A percentile compares a stretch with the other conserved stretches of the same genome.
phyloP scores from a whole-genome alignment of 1,139 yeast species.

The Hyphopichia buzzinii region DNA sequence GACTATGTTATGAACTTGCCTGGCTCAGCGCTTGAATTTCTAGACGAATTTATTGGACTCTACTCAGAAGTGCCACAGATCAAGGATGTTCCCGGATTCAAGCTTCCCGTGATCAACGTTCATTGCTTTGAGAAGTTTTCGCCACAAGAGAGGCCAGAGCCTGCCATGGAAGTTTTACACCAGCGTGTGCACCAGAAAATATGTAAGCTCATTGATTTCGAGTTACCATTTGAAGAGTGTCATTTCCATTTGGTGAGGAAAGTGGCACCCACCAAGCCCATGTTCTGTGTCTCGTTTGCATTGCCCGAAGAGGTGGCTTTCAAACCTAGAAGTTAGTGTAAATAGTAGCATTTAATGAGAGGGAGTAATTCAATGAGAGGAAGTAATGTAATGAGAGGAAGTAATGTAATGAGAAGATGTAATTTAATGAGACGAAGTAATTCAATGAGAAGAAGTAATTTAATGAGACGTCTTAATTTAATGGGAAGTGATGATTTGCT shows the following conservation, averaged over 20 bases:
- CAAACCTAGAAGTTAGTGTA: conserved; percentile 13
- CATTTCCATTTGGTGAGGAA: conserved; percentile 81
- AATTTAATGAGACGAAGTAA: no score
- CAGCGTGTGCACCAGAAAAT: conserved; percentile 61
- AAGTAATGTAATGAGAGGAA: no score
- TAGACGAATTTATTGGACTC: conserved; percentile 73
- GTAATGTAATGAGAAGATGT: no score
- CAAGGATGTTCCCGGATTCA: conserved; percentile 40
- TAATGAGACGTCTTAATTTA: no score
- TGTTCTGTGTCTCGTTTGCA: conserved; percentile 83
- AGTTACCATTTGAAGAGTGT: conserved; percentile 46
- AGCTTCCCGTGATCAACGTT: conserved; percentile 75
- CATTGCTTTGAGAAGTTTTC: conserved; percentile 91
- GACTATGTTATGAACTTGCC: conserved; percentile 97
- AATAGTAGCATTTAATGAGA: no score
- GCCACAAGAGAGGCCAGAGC: conserved; percentile 63
- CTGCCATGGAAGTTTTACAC: conserved; percentile 62
- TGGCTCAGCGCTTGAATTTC: conserved; percentile 84
- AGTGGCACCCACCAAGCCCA: conserved; percentile 95
- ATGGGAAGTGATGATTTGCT: no score
- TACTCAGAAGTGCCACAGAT: conserved; percentile 44
- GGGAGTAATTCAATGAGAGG: no score
- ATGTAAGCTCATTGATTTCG: conserved; percentile 48
- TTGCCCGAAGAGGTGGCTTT: conserved; percentile 82
- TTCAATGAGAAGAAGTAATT: no score